Base-by-base conservation (phyloP, 495 filamentous ascomycete genomes). In the Penicillium robsamsonii region DNA sequence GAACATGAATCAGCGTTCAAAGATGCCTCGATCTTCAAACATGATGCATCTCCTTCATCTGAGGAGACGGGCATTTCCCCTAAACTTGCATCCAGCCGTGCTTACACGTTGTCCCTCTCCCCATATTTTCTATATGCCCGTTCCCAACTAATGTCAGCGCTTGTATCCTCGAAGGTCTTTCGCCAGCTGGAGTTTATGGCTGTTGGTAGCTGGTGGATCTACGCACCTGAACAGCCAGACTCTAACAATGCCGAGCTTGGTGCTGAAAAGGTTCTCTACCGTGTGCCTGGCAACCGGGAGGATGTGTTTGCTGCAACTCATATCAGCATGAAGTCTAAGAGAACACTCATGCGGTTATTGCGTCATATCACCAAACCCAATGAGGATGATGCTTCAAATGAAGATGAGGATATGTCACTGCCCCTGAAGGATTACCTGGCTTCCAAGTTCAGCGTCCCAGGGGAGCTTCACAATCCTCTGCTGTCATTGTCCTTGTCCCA, bases 161-260 rank as follows among this genome's bases (percentile, higher is more conserved):
- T 98, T 37, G 86, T 97, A 38, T 90, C 91, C 4, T 96, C 93
- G 1, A 87, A 88, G 58, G 87, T 95, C 50, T 89, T 95, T 59
- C 83, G 83, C 31, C 90, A 96, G 70, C 81, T 98, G 55, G 92
- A 96, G 60, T 98, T 97, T 70, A 84, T 92, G 57, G 91, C 94
- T 5, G 88, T 97, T 7, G 95, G 95, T 30, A 93, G 89, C 55
- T 97, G 92, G 88, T 97, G 87, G 83, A 84, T 96, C 35, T 86
- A 87, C 33, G 68, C 59, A 7, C 50, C 62, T 13, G 57, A 58
- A 17, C 27, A 54, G 15, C 53, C 55, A 22, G 41, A 60, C 24
- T 55, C 54, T 43, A 29, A 58, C 31, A 29, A 54, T 22, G 12
- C 20, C 30, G 40, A 60, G 1, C 41, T 22, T 56, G 57, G 56